These are phyloP conservation scores for Fusarium continuum DNA, from an alignment of 2,329 filamentous ascomycete species.

Conservation along the genomic window DNA sequence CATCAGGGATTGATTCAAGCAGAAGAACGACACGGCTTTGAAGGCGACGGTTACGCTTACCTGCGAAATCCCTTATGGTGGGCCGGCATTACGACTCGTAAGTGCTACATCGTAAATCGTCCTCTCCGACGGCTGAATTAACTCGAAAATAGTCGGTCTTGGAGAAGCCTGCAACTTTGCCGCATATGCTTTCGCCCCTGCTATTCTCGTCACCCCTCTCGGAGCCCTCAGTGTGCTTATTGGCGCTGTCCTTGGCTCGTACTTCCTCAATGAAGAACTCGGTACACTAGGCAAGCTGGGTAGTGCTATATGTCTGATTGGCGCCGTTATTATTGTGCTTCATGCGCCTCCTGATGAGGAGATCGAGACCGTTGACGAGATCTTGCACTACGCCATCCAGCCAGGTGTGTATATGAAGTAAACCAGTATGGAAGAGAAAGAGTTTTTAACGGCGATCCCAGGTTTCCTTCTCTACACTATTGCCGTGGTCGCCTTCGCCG, in stretches of 20 bases:
- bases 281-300: slow-evolving; percentile 93
- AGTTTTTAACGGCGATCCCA: slow-evolving; percentile 50
- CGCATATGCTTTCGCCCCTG: slow-evolving; percentile 96
- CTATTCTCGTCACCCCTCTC: slow-evolving; percentile 96
- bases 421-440: neutral
- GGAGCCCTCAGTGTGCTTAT: slow-evolving; percentile 95
- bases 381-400: slow-evolving; percentile 88
- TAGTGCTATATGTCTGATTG: slow-evolving; percentile 94
- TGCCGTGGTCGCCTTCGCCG: slow-evolving; percentile 81
- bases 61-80: slow-evolving; percentile 96
- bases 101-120: slow-evolving; percentile 47
- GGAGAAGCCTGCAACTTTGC: slow-evolving; percentile 98
- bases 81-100: slow-evolving; percentile 90
- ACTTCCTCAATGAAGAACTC: slow-evolving; percentile 89
- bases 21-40: slow-evolving; percentile 91
- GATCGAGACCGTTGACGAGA: slow-evolving; percentile 90
- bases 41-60: slow-evolving; percentile 95
- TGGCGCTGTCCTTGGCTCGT: slow-evolving; percentile 91
- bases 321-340: slow-evolving; percentile 95
- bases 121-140: slow-evolving; percentile 20
- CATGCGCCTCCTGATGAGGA: slow-evolving; percentile 95
- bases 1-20: slow-evolving; percentile 85
- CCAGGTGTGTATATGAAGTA: slow-evolving; percentile 68
- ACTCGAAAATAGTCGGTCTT: slow-evolving; percentile 73
- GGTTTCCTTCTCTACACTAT: slow-evolving; percentile 90